Base-by-base conservation (phyloP, 345 rosid species). In the Syzygium oleosum region DNA sequence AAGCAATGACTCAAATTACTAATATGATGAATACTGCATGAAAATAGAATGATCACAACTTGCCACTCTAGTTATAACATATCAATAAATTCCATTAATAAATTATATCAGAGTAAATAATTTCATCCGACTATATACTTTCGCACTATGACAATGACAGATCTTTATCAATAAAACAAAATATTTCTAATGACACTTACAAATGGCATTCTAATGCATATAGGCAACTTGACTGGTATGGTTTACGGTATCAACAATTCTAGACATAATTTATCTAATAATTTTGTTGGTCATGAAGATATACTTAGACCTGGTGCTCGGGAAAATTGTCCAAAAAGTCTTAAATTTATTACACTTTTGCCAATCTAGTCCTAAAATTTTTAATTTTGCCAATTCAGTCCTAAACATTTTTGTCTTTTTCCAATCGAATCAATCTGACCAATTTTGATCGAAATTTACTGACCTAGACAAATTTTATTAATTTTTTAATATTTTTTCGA, bases 1-100 rank as follows among this genome's bases (percentile, higher is more conserved):
- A 65, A 65, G 43, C 38, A 31, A 17, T 31, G 23, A 65, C 78
- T 16, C 43, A 9, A 65, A 31, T 65, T 31, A 31, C 78, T 9
- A 15, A 65, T 15, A 12, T 17, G 0, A 16, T 0, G 16, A 22
- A 65, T 65, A 4, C 0, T 0, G 2, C 12, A 65, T 31, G 12
- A 31, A 15, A 65, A 65, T 3, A 8, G 22, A 65, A 29, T 31
- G 22, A 29, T 31, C 22, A 16, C 0, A 0, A 31, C 41, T 65
- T 59, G 16, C 9, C 2, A 0, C 68, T 59, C 8, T 27, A 59
- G 0, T 25, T n/a, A 56, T 56, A 56, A 56, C 31, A 27, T 14
- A 59, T 59, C 16, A 0, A 27, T 59, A 7, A 7, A 59, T 27
- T 59, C 2, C 1, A 25, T 43, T 43, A 5, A 59, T 27, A 65